phyloP scores from a whole-genome alignment of 257 asterid genomes.

The Linaria vulgaris region DNA sequence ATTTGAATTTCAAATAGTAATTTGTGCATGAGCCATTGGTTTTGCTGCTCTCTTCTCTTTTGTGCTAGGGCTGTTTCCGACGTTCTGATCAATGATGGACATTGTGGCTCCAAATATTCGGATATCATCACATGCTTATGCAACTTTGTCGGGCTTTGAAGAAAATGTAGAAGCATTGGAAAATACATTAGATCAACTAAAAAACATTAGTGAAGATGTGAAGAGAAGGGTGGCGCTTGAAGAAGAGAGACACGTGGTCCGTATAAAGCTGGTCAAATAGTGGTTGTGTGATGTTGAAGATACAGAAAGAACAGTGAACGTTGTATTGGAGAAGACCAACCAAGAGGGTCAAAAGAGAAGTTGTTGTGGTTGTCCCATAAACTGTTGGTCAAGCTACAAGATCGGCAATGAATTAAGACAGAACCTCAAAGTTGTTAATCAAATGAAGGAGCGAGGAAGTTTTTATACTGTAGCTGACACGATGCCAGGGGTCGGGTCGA shows the following conservation, averaged over 20 bases:
- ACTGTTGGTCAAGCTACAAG: too few species aligned
- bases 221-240: conserved; percentile 24
- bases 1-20: not conserved
- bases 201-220: conserved; percentile 26
- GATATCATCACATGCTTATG: conserved; percentile 23
- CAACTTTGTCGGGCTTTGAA: conserved; percentile 20
- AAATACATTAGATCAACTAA: conserved; percentile 18
- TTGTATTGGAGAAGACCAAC: conserved; percentile 15
- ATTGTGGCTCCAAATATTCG: conserved; percentile 16
- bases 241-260: conserved; percentile 27
- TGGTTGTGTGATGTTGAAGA: conserved; percentile 24
- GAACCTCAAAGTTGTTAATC: too few species aligned
- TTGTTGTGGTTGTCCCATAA: too few species aligned
- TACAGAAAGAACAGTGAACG: conserved; percentile 13
- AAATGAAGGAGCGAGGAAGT: too few species aligned
- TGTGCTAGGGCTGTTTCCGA: not conserved
- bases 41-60: not conserved
- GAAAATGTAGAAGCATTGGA: too few species aligned
- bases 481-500: too few species aligned
- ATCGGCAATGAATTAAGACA: too few species aligned
- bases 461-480: too few species aligned
- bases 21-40: not conserved
- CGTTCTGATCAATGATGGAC: conserved; percentile 18
- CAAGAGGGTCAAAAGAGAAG: conserved; percentile 8
- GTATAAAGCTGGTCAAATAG: conserved; percentile 21